Evolutionary conservation across 1,139 yeast genomes (phyloP).

Genomic region (Debaryomycetaceae sp.): DNA sequence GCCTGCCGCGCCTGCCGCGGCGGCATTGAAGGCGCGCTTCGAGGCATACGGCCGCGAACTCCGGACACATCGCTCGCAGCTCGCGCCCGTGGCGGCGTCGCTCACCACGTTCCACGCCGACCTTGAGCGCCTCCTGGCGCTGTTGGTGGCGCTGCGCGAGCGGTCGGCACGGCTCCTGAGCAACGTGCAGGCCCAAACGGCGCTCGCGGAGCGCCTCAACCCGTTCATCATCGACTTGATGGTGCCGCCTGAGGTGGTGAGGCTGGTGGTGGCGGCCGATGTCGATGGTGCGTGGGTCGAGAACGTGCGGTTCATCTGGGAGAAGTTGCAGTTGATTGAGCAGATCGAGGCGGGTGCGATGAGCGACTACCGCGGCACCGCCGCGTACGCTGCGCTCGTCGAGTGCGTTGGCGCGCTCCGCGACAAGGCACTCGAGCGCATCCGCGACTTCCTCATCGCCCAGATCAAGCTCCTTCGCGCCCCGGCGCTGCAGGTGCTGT

Average conservation of each 20-base stretch:
- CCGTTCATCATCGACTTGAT: conserved; percentile 72
- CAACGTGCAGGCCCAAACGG: conserved; percentile 47
- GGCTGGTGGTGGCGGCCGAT: conserved; percentile 44
- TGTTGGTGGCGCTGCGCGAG: conserved; percentile 55
- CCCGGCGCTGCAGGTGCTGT: conserved; percentile 36
- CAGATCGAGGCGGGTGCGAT: conserved; percentile 18
- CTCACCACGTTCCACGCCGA: conserved; percentile 52
- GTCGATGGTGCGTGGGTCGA: conserved; percentile 55
- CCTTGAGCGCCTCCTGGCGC: conserved; percentile 53
- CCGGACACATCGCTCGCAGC: conserved; percentile 30
- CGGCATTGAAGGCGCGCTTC: no score
- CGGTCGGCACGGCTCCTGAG: conserved; percentile 36
- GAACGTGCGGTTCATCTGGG: conserved; percentile 51
- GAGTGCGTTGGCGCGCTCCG: conserved; percentile 39
- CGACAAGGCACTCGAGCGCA: conserved; percentile 62
- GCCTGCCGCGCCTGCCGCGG: no score
- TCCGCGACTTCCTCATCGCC: conserved; percentile 61
- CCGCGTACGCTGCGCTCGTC: conserved; percentile 32
- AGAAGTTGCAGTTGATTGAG: conserved; percentile 48
- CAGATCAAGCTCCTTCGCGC: conserved; percentile 64
- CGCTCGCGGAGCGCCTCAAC: conserved; percentile 53
- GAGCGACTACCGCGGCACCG: conserved; percentile 24
- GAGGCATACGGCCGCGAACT: conserved; percentile 32
- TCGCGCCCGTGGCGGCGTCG: conserved; percentile 35
- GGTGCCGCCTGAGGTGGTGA: conserved; percentile 65